Evolutionary conservation across 176 grass and related monocot species (phyloP).

Genomic region (Zizania latifolia): DNA sequence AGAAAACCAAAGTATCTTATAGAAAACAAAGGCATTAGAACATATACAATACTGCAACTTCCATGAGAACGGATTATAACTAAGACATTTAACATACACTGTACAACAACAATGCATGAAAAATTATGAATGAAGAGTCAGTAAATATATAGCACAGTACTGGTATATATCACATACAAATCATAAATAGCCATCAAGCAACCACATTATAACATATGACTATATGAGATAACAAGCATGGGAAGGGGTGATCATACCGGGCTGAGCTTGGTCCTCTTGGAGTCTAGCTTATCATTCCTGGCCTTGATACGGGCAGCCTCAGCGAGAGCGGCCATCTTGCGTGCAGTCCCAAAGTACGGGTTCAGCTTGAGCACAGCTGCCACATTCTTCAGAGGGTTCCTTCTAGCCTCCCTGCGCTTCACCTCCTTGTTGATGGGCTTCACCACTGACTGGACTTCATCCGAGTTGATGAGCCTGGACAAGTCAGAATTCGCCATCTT

Average conservation of each 20-base stretch:
- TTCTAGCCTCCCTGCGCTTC: slow-evolving; percentile 60
- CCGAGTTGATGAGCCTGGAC: slow-evolving; percentile 77
- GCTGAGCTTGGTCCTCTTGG: slow-evolving; percentile 55
- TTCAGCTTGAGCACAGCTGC: slow-evolving; percentile 72
- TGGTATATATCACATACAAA: not conserved
- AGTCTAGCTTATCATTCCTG: slow-evolving; percentile 71
- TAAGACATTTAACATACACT: not conserved
- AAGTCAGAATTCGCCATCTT: slow-evolving; percentile 81
- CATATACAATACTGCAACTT: no score
- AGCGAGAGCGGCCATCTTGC: slow-evolving; percentile 75
- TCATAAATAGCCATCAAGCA: not conserved
- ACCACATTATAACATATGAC: not conserved
- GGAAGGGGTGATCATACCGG: slow-evolving; percentile 20
- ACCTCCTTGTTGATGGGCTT: slow-evolving; percentile 77
- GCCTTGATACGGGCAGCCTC: slow-evolving; percentile 62
- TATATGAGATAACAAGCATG: not conserved
- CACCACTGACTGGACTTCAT: slow-evolving; percentile 84
- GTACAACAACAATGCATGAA: not conserved
- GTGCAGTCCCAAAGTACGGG: slow-evolving; percentile 60
- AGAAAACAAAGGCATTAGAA: no score
- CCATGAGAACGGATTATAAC: no score
- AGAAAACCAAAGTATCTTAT: no score
- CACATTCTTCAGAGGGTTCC: slow-evolving; percentile 77
- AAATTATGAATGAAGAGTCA: not conserved
- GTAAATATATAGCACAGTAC: not conserved